Evolutionary conservation across 164 flowering plant genomes (phyloP).

Genomic region (Berberis vulgaris): DNA sequence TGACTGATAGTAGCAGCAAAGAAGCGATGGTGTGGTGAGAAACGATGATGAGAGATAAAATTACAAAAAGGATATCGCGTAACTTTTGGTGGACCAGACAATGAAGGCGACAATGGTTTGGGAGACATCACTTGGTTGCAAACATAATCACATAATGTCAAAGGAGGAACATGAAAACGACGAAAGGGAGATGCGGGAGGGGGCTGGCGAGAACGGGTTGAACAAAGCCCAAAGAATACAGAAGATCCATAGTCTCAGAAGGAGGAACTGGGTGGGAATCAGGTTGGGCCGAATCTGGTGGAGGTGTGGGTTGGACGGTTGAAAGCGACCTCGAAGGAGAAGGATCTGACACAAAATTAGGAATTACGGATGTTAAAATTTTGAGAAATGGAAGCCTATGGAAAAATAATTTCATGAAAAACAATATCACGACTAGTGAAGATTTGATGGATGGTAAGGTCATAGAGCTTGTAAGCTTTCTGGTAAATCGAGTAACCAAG

Average conservation of each 20-base stretch:
- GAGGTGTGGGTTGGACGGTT: no score
- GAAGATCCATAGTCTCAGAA: background rate
- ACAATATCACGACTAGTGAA: slow-evolving; percentile 2
- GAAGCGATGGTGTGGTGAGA: background rate
- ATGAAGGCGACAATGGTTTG: background rate
- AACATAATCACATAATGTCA: background rate
- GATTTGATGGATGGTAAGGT: background rate
- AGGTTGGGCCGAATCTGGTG: background rate
- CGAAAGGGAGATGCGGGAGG: background rate
- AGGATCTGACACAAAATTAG: no score
- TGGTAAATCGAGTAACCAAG: slow-evolving; percentile 12
- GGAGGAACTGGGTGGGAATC: background rate
- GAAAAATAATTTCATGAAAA: slow-evolving; percentile 7
- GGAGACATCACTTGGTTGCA: background rate
- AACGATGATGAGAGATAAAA: background rate
- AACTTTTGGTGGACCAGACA: background rate
- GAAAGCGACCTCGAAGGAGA: no score
- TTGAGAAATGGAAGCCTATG: background rate
- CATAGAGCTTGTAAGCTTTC: slow-evolving; percentile 4
- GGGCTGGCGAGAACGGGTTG: no score
- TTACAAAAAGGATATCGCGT: slow-evolving; percentile 4
- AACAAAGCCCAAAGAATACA: background rate
- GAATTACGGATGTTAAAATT: no score
- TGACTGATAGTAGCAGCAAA: background rate
- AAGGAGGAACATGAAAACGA: background rate